Conservation (phyloP, 2,329 filamentous ascomycete genomes). For the Bimuria novae-zelandiae region DNA sequence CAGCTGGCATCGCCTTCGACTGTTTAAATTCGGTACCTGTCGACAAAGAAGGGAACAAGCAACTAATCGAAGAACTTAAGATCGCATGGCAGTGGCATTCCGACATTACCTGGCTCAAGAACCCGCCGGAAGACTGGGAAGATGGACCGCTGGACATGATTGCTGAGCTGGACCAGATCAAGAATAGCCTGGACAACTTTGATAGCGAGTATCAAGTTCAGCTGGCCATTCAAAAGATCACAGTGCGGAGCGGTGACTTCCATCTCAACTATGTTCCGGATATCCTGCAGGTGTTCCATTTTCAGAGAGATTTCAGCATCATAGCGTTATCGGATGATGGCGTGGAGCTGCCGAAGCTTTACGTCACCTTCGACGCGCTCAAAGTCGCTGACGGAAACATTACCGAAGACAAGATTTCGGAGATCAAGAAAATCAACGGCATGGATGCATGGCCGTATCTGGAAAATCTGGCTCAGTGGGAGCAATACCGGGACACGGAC, state of each 20-base stretch:
- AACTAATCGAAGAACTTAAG: slow-evolving; percentile 38
- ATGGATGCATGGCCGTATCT: slow-evolving; percentile 31
- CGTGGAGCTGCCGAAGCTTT: slow-evolving; percentile 40
- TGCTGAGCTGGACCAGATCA: slow-evolving; percentile 40
- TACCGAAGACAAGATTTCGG: slow-evolving; percentile 27
- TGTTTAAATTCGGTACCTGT: slow-evolving; percentile 42
- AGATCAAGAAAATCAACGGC: slow-evolving; percentile 32
- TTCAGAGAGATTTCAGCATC: slow-evolving; percentile 20
- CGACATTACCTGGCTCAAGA: slow-evolving; percentile 41
- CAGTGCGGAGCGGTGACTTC: slow-evolving; percentile 29
- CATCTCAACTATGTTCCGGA: slow-evolving; percentile 36
- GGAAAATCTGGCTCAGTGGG: slow-evolving; percentile 17
- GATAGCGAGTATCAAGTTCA: slow-evolving; percentile 47
- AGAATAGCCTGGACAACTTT: slow-evolving; percentile 31
- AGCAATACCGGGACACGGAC: slow-evolving; percentile 30
- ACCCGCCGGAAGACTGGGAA: slow-evolving; percentile 38
- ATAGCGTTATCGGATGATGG: slow-evolving; percentile 40
- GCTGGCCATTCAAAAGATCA: slow-evolving; percentile 33
- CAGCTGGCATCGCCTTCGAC: slow-evolving; percentile 27
- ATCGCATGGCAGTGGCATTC: slow-evolving; percentile 43
- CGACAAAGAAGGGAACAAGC: slow-evolving; percentile 25
- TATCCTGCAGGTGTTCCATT: slow-evolving; percentile 33
- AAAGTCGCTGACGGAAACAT: slow-evolving; percentile 22
- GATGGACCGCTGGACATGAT: slow-evolving; percentile 43
- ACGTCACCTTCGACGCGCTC: slow-evolving; percentile 13